Base-by-base conservation (phyloP, 2,329 filamentous ascomycete species). In the Nannizziopsis barbatae region DNA sequence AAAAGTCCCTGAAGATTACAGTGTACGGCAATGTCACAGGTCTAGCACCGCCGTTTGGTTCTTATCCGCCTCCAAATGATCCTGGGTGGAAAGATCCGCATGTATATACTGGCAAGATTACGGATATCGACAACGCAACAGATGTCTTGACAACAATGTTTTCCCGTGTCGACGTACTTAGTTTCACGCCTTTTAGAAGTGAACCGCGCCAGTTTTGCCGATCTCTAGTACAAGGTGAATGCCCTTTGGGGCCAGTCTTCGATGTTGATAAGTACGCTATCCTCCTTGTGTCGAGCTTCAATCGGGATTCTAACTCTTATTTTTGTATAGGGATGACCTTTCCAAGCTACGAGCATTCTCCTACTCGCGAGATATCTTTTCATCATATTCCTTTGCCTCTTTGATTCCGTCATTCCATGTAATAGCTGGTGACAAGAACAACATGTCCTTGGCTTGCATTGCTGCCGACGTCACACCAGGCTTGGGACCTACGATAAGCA, bases 11-110 rank as follows among this genome's bases (percentile, higher is more conserved):
- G 42, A 80, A 77, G 53, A 71, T 95, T 48, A 92, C 81, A 1
- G 76, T 95, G 41, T 96, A 87, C 71, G 90, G 89, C 45, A 95
- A 96, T 65, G 87, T 96, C 27, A 85, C 83, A 7, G 92, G 92
- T 41, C 79, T 82, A 44, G 73, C 76, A 39, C 72, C 73, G 2
- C 61, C 67, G 10, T 4, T 4, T 7, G 69, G 71, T n/a, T 52
- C 66, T 2, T 76, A 87, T 46, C 87, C 86, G 31, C 58, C 76
- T 0, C 66, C 75, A 14, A 65, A 75, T 57, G 75, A 79, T 60
- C 65, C 77, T 0, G 68, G 72, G 41, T 86, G 87, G 85, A 63
- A 56, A 2, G 71, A 92, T 60, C 60, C 72, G 1, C 76, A 75
- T 32, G 62, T 73, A 42, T 80, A 75, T 0, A 70, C 79, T 47